Evolutionary conservation across 768 basidiomycete species (phyloP).

Genomic region (Lentinula aciculospora): DNA sequence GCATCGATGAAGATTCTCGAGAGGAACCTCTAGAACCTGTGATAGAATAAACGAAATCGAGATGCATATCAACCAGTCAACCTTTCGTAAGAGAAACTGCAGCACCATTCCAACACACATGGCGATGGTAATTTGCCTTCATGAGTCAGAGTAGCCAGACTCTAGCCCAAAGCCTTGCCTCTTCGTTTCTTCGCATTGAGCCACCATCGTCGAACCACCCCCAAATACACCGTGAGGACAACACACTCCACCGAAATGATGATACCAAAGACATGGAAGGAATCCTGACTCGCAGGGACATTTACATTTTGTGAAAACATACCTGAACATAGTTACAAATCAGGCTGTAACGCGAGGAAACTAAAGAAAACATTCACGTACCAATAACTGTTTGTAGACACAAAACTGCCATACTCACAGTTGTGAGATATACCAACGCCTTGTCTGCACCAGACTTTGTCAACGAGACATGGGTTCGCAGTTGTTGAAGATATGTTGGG

Average conservation of each 20-base stretch:
- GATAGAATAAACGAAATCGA: not conserved
- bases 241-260: slow-evolving; percentile 41
- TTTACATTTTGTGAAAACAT: slow-evolving; percentile 61
- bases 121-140: not conserved
- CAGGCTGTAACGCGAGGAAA: not conserved
- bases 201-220: slow-evolving; percentile 62
- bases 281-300: slow-evolving; percentile 51
- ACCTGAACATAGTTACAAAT: too few species aligned
- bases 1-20: slow-evolving; percentile 2
- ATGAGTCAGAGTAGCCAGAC: not conserved
- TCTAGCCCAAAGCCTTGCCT: slow-evolving; percentile 8
- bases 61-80: not conserved
- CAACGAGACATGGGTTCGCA: slow-evolving; percentile 54
- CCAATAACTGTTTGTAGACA: slow-evolving; percentile 58
- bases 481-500: slow-evolving; percentile 76
- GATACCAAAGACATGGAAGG: slow-evolving; percentile 50
- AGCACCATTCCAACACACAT: not conserved
- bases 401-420: slow-evolving; percentile 62
- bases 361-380: too few species aligned
- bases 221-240: slow-evolving; percentile 38
- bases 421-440: slow-evolving; percentile 58
- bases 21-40: not conserved
- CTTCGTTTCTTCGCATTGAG: slow-evolving; percentile 39
- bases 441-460: slow-evolving; percentile 62
- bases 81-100: not conserved